Conservation (phyloP, 2,329 filamentous ascomycete species). For the Hypoxylon sp. region DNA sequence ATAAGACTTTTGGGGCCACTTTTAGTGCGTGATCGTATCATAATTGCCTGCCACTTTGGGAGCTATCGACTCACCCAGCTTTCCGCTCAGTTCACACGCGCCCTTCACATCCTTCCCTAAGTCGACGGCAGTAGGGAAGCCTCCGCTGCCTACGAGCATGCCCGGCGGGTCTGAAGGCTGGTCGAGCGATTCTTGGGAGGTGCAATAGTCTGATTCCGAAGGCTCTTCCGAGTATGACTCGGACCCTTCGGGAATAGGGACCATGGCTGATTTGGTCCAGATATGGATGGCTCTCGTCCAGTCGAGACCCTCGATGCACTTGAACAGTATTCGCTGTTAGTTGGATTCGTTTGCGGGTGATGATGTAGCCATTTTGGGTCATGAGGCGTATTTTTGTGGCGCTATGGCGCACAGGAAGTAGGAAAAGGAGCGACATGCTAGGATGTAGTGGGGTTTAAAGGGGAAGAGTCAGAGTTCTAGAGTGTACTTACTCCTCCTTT, state of each 20-base stretch:
- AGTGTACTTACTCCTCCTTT: constrained; percentile 67
- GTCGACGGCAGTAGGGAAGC: constrained; percentile 33
- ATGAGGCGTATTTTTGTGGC: neutral
- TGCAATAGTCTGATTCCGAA: constrained; percentile 59
- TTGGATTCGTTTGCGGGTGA: neutral
- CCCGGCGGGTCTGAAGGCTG: constrained; percentile 57
- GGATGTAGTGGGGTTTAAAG: neutral
- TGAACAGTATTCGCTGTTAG: constrained; percentile 7
- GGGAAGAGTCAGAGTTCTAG: neutral
- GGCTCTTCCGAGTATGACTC: constrained; percentile 71
- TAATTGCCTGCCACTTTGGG: neutral
- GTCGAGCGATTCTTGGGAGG: constrained; percentile 63
- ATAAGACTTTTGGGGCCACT: neutral
- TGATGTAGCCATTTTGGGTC: neutral
- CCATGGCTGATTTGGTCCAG: constrained; percentile 76
- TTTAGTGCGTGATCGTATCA: neutral
- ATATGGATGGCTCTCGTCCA: constrained; percentile 75
- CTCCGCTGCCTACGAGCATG: constrained; percentile 56
- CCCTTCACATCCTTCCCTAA: constrained; percentile 37
- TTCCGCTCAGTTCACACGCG: constrained; percentile 52
- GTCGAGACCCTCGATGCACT: constrained; percentile 73
- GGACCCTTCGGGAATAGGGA: constrained; percentile 76
- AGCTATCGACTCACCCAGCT: constrained; percentile 1
- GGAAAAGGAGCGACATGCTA: neutral
- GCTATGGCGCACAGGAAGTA: neutral